Conservation (phyloP, 2,329 filamentous ascomycete species). For the Pestalotiopsis sp. region DNA sequence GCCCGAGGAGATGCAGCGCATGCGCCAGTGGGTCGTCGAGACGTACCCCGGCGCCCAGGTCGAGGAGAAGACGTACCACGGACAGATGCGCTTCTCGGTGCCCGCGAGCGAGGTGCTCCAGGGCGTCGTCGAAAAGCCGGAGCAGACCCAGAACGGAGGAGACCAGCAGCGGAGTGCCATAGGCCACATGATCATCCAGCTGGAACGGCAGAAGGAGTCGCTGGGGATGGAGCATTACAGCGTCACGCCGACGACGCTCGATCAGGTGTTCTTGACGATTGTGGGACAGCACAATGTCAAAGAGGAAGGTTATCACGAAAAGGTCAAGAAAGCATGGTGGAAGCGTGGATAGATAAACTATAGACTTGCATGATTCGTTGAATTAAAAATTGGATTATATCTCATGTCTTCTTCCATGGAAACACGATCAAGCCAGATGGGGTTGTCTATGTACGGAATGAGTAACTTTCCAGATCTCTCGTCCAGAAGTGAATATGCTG, state of each 20-base stretch:
- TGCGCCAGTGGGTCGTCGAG: conserved; percentile 66
- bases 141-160: conserved; percentile 67
- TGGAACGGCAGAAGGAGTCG: conserved; percentile 70
- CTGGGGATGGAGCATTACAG: conserved; percentile 85
- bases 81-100: conserved; percentile 84
- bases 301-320: conserved; percentile 66
- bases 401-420: too few relatives aligned
- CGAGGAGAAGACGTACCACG: conserved; percentile 78
- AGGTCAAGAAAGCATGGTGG: conserved; percentile 13
- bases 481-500: too few relatives aligned
- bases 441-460: too few relatives aligned
- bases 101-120: conserved; percentile 49
- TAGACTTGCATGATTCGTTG: too few relatives aligned
- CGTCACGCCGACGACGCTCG: conserved; percentile 82
- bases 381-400: too few relatives aligned
- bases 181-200: conserved; percentile 68
- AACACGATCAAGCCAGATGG: too few relatives aligned
- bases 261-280: conserved; percentile 88
- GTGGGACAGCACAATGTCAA: conserved; percentile 78
- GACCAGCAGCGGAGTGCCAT: conserved; percentile 59
- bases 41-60: conserved; percentile 68
- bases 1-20: conserved; percentile 65
- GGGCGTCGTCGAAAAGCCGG: conserved; percentile 9
- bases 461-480: too few relatives aligned
- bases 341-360: conserved; percentile 1